Evolutionary conservation across 352 stramenopile genomes (phyloP), one percentile per base, ranked within the genome.

Genomic region (Pythium brassicae): DNA sequence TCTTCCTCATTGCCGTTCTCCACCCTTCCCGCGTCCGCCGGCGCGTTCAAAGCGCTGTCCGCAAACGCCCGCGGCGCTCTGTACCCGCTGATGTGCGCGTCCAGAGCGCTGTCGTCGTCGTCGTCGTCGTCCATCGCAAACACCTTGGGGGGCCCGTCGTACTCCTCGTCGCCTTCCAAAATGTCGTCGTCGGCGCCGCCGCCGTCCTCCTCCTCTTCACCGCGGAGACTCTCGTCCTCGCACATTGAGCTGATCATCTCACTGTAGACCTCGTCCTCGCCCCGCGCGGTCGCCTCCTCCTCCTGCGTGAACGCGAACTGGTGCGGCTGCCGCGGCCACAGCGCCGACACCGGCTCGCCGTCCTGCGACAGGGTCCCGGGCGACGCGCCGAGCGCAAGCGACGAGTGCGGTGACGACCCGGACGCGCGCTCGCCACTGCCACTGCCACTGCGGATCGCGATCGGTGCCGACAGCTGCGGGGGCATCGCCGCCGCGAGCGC

Each of bases 251-350:
- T 76, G 23, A 87, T 63, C 62, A 90, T 73, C 53, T 94, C 83
- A 39, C 77, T 89, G 67, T 94, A 94, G 7, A 94, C 76, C 54
- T 92, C 83, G 34, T 92, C 83, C 62, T 91, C 77, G 10, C 61
- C 73, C 23, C 73, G 65, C 10, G 68, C 45, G 12, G 73, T 78
- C 27, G 68, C 71, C 48, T 93, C 83, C 62, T 94, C 82, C 55
- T 90, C 82, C 59, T 94, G 83, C 15, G 83, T 90, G 49, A 94
- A 94, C 9, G 80, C 83, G 55, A 94, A 94, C 62, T 94, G 77
- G 53, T 92, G 79, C 11, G 83, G 83, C 52, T 88, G 79, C 19
- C 83, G 72, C 25, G 83, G 83, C 83, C 83, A 94, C 12, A 94
- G 61, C 9, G 83, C 83, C 34, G 80, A 80, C 29, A 83, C 72